These are phyloP conservation scores for Metschnikowia rubicola DNA, from an alignment of 805 yeast genomes.

Conservation along the genomic window DNA sequence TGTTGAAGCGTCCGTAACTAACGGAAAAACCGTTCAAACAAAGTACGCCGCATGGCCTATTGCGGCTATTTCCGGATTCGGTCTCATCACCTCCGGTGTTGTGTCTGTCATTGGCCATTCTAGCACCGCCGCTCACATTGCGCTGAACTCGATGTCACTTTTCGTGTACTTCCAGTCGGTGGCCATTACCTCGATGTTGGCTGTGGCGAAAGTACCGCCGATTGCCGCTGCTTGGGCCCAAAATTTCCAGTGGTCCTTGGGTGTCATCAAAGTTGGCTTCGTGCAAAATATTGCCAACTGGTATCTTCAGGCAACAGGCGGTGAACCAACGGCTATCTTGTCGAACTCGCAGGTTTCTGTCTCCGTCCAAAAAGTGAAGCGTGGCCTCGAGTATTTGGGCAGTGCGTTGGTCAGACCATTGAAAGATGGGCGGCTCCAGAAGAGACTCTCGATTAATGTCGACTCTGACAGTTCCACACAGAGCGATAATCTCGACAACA, in stretches of 20 bases:
- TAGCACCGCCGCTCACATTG: conserved; percentile 92
- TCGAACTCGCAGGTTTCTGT: conserved; percentile 67
- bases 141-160: conserved; percentile 90
- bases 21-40: conserved; percentile 93
- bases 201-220: conserved; percentile 88
- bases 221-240: conserved; percentile 98
- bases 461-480: conserved; percentile 47
- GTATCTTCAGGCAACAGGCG: conserved; percentile 96
- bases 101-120: conserved; percentile 86
- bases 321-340: conserved; percentile 73
- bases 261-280: conserved; percentile 71
- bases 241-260: conserved; percentile 95
- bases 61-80: conserved; percentile 86
- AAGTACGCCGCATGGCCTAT: conserved; percentile 84
- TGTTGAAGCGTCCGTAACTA: conserved; percentile 80
- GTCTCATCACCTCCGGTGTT: conserved; percentile 82
- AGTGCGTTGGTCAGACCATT: conserved; percentile 3
- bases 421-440: conserved; percentile 8
- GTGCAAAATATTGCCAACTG: conserved; percentile 85
- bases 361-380: conserved; percentile 60
- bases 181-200: conserved; percentile 94
- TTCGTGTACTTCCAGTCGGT: conserved; percentile 92
- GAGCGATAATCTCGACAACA: conserved; percentile 38
- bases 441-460: conserved; percentile 33
- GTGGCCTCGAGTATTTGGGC: conserved; percentile 20